Evolutionary conservation across 108 stramenopile species (phyloP), one percentile per base, ranked within the genome.

Genomic region (Pseudonitzschia multistriata): DNA sequence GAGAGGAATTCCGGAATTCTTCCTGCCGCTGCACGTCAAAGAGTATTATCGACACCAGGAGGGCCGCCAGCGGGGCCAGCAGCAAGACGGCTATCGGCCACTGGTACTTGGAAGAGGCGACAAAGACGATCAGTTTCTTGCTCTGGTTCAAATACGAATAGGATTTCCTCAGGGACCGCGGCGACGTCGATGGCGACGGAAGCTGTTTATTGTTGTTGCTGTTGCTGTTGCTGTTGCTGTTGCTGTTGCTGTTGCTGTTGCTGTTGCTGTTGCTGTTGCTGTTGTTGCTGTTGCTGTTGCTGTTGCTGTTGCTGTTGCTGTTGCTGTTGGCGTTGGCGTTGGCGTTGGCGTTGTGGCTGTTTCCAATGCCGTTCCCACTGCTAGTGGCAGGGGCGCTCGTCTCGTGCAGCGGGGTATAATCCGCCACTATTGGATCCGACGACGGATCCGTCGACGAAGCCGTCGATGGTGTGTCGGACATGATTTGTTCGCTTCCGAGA

Each of bases 51-150:
- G 63, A 52, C 11, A 73, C 3, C 0, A 65, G 49, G 45, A 73
- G 65, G 17, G 63, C 34, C 22, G 55, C 19, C 11, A 73, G 63
- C 3, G 72, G 72, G 45, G 52, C 14, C 15, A 29, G 24, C 8
- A 73, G 0, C 25, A 65, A 21, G n/a, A 65, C 4, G 14, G 24
- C 27, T 0, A 65, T 28, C 55, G 37, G 63, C 25, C n/a, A 36
- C 24, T 73, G 62, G 25, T 73, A 73, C 42, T 73, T 40, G 14
- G 72, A 47, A 21, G 34, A 22, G 11, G 72, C 24, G 21, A 62
- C 62, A 65, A 73, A 73, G 25, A 73, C 37, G 24, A 73, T 59
- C 15, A 59, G n/a, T 35, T 59, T 59, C 31, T 15, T 59, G n/a
- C 35, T 30, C 34, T 29, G 10, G 6, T 59, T 59, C 33, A 5